Evolutionary conservation across 2,329 filamentous ascomycete genomes (phyloP).

Genomic region (Coleophoma cylindrospora): DNA sequence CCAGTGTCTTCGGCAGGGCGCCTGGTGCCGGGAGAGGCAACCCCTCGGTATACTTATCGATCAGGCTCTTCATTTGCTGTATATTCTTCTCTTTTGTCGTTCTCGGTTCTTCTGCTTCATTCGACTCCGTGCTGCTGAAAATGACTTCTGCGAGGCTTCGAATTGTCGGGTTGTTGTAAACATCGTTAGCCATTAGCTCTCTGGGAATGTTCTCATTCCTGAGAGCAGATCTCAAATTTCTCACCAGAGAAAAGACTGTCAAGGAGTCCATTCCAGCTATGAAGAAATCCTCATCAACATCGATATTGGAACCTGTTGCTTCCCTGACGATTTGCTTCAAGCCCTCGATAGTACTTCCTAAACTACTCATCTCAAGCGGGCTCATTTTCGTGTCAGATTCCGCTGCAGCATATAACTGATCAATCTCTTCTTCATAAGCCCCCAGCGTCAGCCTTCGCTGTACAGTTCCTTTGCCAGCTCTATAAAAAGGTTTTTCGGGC

Average conservation of each 20-base stretch:
- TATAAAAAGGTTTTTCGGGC: slow-evolving; percentile 25
- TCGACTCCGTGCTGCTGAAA: too few species aligned
- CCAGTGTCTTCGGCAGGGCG: too few species aligned
- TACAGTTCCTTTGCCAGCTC: slow-evolving; percentile 30
- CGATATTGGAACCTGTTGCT: slow-evolving; percentile 17
- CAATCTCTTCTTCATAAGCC: slow-evolving; percentile 24
- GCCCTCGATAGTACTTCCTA: slow-evolving; percentile 19
- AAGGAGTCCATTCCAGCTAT: slow-evolving; percentile 3
- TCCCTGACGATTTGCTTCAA: slow-evolving; percentile 24
- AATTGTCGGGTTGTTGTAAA: neutral
- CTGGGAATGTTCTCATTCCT: neutral
- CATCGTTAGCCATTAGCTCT: neutral
- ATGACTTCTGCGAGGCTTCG: neutral
- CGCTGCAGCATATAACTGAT: slow-evolving; percentile 22
- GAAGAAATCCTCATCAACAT: slow-evolving; percentile 2
- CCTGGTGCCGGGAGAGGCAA: too few species aligned
- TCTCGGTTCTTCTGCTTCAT: too few species aligned
- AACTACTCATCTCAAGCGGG: slow-evolving; percentile 3
- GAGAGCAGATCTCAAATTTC: neutral
- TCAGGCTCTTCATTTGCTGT: too few species aligned
- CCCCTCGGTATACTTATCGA: too few species aligned
- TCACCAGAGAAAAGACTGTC: neutral
- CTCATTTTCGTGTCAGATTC: neutral
- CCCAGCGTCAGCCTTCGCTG: slow-evolving; percentile 22
- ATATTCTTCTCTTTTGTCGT: too few species aligned